These are phyloP conservation scores for Leptomonas seymouri DNA, from an alignment of 208 protist species.

Conservation along the genomic window DNA sequence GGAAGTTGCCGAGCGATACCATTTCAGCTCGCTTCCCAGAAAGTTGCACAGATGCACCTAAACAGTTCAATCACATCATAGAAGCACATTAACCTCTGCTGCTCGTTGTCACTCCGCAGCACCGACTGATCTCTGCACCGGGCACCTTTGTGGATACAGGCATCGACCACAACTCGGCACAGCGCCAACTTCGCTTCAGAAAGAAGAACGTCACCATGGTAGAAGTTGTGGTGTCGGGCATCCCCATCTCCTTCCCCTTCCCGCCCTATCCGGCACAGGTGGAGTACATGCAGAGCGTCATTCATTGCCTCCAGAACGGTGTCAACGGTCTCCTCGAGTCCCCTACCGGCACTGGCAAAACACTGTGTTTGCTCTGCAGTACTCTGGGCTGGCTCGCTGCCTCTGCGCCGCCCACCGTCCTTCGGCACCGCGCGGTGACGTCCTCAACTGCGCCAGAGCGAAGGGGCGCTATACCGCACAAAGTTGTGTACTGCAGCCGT, in stretches of 20 bases:
- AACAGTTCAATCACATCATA: too few relatives aligned
- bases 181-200: too few relatives aligned
- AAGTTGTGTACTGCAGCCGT: constrained; percentile 96
- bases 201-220: constrained; percentile 11
- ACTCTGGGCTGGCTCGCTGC: constrained; percentile 88
- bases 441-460: not conserved
- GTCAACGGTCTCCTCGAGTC: constrained; percentile 96
- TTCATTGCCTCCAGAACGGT: constrained; percentile 81
- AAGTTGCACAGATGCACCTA: not conserved
- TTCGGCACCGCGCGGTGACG: not conserved
- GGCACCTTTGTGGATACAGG: too few relatives aligned
- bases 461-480: constrained; percentile 5
- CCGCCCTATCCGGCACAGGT: constrained; percentile 93
- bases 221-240: constrained; percentile 46
- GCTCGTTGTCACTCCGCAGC: too few relatives aligned
- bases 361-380: constrained; percentile 96
- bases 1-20: too few relatives aligned
- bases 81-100: too few relatives aligned
- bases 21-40: too few relatives aligned
- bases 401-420: not conserved
- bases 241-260: constrained; percentile 92
- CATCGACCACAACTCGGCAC: too few relatives aligned
- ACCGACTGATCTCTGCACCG: too few relatives aligned
- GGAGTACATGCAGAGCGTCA: constrained; percentile 95
- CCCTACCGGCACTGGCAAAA: constrained; percentile 98